Conservation (phyloP, 1,139 yeast genomes). For the Pichia sp. region DNA sequence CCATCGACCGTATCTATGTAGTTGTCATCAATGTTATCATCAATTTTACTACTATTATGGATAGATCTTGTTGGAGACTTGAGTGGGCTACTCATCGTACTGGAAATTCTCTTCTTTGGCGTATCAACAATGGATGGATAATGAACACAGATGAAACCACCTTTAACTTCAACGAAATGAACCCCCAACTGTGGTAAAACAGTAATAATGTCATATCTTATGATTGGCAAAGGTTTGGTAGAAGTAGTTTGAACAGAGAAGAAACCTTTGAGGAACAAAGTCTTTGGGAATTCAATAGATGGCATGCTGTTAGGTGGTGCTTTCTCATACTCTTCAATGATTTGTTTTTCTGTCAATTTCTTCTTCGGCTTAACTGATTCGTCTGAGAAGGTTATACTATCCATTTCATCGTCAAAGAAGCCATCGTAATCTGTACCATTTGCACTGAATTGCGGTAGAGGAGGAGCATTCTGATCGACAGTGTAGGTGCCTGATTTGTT, state of each 20-base stretch:
- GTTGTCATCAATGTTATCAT: constrained; percentile 8
- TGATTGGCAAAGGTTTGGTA: constrained; percentile 84
- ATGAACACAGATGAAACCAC: constrained; percentile 87
- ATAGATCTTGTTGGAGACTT: constrained; percentile 15
- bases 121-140: constrained; percentile 42
- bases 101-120: constrained; percentile 10
- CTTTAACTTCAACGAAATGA: constrained; percentile 82
- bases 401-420: constrained; percentile 63
- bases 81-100: constrained; percentile 9
- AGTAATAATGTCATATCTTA: constrained; percentile 77
- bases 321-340: constrained; percentile 60
- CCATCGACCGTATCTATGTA: constrained; percentile 15
- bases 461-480: constrained; percentile 38
- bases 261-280: constrained; percentile 87
- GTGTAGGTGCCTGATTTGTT: constrained; percentile 32
- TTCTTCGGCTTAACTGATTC: constrained; percentile 25
- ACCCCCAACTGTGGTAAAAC: constrained; percentile 77
- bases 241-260: constrained; percentile 95
- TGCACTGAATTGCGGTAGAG: constrained; percentile 42
- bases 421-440: constrained; percentile 37
- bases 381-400: constrained; percentile 27
- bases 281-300: constrained; percentile 88
- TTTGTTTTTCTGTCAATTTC: constrained; percentile 56
- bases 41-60: constrained; percentile 4
- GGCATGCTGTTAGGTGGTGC: constrained; percentile 87